A percentile compares a stretch with the other conserved stretches of the same genome.
Conservation (phyloP, 768 basidiomycete genomes). For the Hericium erinaceus region DNA sequence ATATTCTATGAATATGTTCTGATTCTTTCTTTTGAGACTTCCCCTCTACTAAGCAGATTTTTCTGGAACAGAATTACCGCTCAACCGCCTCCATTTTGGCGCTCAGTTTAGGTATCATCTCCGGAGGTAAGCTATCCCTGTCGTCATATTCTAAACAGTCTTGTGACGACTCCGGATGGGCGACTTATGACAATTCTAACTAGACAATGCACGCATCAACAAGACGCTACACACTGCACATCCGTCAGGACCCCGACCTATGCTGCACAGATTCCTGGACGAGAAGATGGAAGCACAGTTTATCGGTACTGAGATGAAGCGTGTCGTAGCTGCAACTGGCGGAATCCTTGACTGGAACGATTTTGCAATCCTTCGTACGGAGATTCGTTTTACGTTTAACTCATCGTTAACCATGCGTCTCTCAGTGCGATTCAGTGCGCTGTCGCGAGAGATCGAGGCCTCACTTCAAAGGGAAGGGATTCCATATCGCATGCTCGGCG, state of each 20-base stretch:
- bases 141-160: background rate
- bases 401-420: background rate
- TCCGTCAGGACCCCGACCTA: conserved; percentile 49
- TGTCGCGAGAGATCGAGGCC: conserved; percentile 67
- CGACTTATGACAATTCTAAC: background rate
- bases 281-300: conserved; percentile 62
- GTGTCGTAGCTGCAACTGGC: conserved; percentile 65
- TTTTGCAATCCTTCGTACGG: conserved; percentile 74
- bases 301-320: conserved; percentile 71
- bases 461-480: conserved; percentile 74
- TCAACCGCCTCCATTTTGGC: conserved; percentile 70
- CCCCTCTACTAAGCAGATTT: conserved; percentile 50
- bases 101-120: conserved; percentile 68
- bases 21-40: conserved; percentile 46
- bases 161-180: background rate
- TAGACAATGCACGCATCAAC: conserved; percentile 66
- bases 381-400: background rate
- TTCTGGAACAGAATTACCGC: conserved; percentile 82
- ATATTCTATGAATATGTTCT: too few species aligned
- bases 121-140: conserved; percentile 46
- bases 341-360: conserved; percentile 65
- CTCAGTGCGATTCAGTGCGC: conserved; percentile 71
- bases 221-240: conserved; percentile 70
- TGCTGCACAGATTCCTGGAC: conserved; percentile 40
- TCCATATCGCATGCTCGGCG: conserved; percentile 65